phyloP scores from a whole-genome alignment of 2,329 filamentous ascomycete genomes.

The Fusarium sp. region DNA sequence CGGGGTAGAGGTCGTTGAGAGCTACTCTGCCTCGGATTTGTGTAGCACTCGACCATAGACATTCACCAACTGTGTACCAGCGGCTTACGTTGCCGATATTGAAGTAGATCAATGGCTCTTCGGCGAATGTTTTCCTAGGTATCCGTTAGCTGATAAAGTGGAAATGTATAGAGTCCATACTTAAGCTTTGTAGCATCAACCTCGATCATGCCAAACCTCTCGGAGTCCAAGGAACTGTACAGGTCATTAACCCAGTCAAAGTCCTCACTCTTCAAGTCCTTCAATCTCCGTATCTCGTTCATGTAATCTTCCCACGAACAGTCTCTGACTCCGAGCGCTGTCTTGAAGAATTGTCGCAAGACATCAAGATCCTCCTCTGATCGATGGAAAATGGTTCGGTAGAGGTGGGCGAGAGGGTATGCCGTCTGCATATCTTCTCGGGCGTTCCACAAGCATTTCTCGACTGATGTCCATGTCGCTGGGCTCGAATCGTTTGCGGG shows the following conservation, averaged over 20 bases:
- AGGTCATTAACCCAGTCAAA: constrained; percentile 28
- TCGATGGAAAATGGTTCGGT: constrained; percentile 2
- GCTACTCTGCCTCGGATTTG: constrained; percentile 39
- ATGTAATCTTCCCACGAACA: constrained; percentile 26
- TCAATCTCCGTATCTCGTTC: constrained; percentile 23
- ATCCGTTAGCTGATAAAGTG: not conserved
- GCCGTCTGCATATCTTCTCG: constrained; percentile 25
- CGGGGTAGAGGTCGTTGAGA: constrained; percentile 41
- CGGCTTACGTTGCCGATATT: not conserved
- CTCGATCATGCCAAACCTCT: not conserved
- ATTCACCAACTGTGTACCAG: constrained; percentile 44
- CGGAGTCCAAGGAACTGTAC: not conserved
- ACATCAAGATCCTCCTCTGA: constrained; percentile 14
- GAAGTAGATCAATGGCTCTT: constrained; percentile 23
- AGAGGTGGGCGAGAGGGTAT: constrained; percentile 25
- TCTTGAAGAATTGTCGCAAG: constrained; percentile 31
- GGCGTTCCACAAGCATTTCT: constrained; percentile 27
- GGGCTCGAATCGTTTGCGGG: not conserved
- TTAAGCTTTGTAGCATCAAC: not conserved
- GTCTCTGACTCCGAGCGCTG: constrained; percentile 2
- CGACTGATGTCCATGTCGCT: constrained; percentile 9
- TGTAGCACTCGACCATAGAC: constrained; percentile 47
- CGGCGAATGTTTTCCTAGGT: not conserved
- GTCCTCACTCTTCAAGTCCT: constrained; percentile 4
- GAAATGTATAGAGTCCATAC: not conserved